Base-by-base conservation (phyloP, 345 rosid species). In the Citrus maxima region DNA sequence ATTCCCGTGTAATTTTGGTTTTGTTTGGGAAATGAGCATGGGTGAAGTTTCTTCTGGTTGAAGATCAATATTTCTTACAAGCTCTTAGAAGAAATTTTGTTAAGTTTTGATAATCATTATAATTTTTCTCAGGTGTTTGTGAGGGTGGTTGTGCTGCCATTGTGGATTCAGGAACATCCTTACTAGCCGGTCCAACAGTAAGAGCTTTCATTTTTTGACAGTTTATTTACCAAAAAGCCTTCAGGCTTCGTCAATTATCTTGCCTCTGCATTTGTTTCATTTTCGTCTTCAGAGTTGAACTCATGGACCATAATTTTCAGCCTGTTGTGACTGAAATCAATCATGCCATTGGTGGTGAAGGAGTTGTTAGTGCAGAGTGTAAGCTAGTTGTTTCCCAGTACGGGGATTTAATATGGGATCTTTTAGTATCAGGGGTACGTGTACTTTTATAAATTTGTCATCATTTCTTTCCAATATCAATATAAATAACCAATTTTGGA, bases 131-230 rank as follows among this genome's bases (percentile, higher is more conserved):
- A 86, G 98, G 91, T 67, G 83, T 87, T 55, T 94, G 97, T 69
- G 79, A 58, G 22, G 79, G 75, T 35, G 90, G 95, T 12, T 94
- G 98, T 74, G 92, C 87, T 75, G 95, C 91, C 65, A 88, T 92
- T 71, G 87, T 91, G 82, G 97, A 92, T 83, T 89, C 97, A 1
- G 98, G 97, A 78, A 92, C 92, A 72, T 91, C 94, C 80, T 85
- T 92, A 79, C 86, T 94, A 37, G 94, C 90, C 74, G 98, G 97
- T 70, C 98, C 94, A 75, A 88, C 93, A 7, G 98, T 92, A 88
- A 10, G 86, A 22, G 19, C 38, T 70, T 46, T 69, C 38, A 70
- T 65, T 40, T 34, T 14, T 51, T 22, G 42, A 30, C 24, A 6
- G 10, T 32, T 76, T 30, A n/a, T 56, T 66, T 51, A 24, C 70